Conservation (phyloP, 2,329 filamentous ascomycete genomes). For the Mollisiaceae sp. region DNA sequence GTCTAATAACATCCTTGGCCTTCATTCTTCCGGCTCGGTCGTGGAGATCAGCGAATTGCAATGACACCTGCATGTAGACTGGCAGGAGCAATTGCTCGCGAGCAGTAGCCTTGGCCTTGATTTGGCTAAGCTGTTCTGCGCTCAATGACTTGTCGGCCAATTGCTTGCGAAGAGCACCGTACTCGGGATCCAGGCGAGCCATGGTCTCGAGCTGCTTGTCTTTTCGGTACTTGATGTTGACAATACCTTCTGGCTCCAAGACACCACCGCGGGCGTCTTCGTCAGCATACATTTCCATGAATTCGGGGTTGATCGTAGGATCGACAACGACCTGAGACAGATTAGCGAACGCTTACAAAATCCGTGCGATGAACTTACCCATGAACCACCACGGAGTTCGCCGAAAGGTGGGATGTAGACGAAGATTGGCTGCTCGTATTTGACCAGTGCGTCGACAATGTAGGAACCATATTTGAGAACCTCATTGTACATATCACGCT, state of each 20-base stretch:
- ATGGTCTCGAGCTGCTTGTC: slow-evolving; percentile 98
- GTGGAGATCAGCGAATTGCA: slow-evolving; percentile 96
- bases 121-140: slow-evolving; percentile 73
- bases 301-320: slow-evolving; percentile 93
- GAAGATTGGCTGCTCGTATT: slow-evolving; percentile 98
- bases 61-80: slow-evolving; percentile 92
- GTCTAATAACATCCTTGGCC: slow-evolving; percentile 93
- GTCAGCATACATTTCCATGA: slow-evolving; percentile 99
- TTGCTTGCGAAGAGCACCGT: slow-evolving; percentile 82
- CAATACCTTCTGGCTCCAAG: slow-evolving; percentile 95
- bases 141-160: slow-evolving; percentile 67
- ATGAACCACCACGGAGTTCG: slow-evolving; percentile 97
- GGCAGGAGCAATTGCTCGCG: slow-evolving; percentile 90
- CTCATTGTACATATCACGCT: slow-evolving; percentile 99
- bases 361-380: slow-evolving; percentile 58
- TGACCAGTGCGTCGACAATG: slow-evolving; percentile 97
- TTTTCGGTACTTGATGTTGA: slow-evolving; percentile 97
- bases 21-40: slow-evolving; percentile 97
- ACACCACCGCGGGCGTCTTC: slow-evolving; percentile 95
- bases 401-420: slow-evolving; percentile 98
- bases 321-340: slow-evolving; percentile 80
- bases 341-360: slow-evolving; percentile 41
- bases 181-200: slow-evolving; percentile 86
- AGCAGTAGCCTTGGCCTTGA: slow-evolving; percentile 83
- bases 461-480: slow-evolving; percentile 99